Conservation (phyloP, 176 grass and related monocot species). For the Musa itinerans region DNA sequence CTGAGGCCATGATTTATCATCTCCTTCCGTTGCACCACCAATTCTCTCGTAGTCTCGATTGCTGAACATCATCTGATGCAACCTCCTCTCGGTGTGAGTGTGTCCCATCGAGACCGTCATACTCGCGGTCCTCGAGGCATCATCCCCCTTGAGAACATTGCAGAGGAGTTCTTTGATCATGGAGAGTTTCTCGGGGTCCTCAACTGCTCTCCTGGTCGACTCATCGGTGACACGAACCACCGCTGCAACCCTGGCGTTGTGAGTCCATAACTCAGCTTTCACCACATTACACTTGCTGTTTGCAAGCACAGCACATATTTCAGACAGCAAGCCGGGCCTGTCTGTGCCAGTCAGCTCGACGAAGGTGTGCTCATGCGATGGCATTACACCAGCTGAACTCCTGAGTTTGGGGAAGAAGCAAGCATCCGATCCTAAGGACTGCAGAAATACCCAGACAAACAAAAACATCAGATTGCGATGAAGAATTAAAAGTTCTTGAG, state of each 20-base stretch:
- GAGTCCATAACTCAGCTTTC: constrained; percentile 11
- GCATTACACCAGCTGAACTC: background rate
- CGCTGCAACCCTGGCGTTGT: background rate
- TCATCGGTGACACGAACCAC: constrained; percentile 4
- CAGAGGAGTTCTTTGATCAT: background rate
- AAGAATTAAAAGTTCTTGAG: too few species aligned
- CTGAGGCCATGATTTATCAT: background rate
- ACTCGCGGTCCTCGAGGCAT: background rate
- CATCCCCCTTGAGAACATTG: constrained; percentile 9
- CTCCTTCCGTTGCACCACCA: background rate
- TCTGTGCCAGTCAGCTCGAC: background rate
- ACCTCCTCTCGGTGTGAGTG: constrained; percentile 3
- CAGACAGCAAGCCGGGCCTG: constrained; percentile 4
- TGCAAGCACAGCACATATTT: constrained; percentile 3
- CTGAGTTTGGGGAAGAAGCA: constrained; percentile 1
- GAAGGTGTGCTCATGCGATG: background rate
- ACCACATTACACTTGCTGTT: constrained; percentile 5
- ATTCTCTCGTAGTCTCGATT: background rate
- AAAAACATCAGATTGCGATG: background rate
- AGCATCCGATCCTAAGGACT: constrained; percentile 1
- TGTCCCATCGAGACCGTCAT: background rate
- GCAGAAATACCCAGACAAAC: background rate
- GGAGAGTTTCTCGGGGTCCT: constrained; percentile 1
- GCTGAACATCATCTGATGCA: constrained; percentile 13
- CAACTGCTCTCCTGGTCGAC: background rate